A percentile compares a stretch with the other conserved stretches of the same genome.
phyloP scores from a whole-genome alignment of 345 rosid species.

The Brassica cretica region DNA sequence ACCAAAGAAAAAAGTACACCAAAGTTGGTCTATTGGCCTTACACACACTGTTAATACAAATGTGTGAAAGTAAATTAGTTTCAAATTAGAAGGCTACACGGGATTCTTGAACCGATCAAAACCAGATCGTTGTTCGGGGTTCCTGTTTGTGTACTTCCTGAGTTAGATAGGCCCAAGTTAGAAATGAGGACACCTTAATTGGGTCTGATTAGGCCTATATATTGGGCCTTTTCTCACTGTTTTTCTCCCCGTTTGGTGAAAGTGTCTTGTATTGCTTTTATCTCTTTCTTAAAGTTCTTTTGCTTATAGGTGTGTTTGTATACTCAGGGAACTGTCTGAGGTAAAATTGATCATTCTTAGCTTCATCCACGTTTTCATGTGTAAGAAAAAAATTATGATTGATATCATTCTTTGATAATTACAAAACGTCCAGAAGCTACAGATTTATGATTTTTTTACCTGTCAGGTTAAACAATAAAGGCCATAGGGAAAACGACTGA shows the following conservation, averaged over 20 bases:
- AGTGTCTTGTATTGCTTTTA: neutral
- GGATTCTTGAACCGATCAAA: neutral
- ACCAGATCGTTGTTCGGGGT: neutral
- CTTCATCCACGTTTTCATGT: neutral
- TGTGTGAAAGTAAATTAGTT: no score
- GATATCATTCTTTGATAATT: conserved; percentile 6
- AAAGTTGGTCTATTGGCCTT: no score
- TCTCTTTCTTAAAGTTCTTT: neutral
- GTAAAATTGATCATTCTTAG: conserved; percentile 40
- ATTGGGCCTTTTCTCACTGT: neutral
- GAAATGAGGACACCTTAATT: neutral
- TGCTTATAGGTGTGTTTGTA: conserved; percentile 51
- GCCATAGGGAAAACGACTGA: neutral
- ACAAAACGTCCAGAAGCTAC: neutral
- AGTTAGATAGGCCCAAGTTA: neutral
- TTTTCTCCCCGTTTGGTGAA: neutral
- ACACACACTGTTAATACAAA: no score
- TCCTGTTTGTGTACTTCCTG: neutral
- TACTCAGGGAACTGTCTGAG: conserved; percentile 69
- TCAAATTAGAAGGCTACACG: neutral
- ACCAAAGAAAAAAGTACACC: no score
- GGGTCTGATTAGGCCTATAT: neutral
- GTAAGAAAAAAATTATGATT: neutral
- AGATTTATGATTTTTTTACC: neutral
- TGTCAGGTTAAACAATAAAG: neutral